phyloP scores from a whole-genome alignment of 345 rosid species.

The Passiflora organensis region DNA sequence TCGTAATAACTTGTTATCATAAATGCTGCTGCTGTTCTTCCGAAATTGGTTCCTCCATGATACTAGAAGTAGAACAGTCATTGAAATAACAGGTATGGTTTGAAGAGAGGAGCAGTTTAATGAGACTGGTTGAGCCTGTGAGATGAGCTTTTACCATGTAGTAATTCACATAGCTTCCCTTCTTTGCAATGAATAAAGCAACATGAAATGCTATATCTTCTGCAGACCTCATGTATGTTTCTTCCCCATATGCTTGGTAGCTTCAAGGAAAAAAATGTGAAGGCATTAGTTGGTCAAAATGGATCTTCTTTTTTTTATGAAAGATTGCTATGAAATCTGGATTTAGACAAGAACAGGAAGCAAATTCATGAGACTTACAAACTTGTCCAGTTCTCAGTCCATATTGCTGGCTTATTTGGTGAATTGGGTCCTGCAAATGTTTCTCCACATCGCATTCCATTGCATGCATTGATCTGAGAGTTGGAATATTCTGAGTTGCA shows the following conservation, averaged over 20 bases:
- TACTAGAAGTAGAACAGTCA: slow-evolving; percentile 40
- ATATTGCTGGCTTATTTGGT: slow-evolving; percentile 72
- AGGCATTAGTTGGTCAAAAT: slow-evolving; percentile 3
- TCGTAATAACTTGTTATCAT: slow-evolving; percentile 55
- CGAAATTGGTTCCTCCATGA: slow-evolving; percentile 86
- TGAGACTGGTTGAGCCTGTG: background rate
- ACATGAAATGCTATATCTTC: slow-evolving; percentile 80
- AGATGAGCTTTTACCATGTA: slow-evolving; percentile 57
- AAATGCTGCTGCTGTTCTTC: slow-evolving; percentile 55
- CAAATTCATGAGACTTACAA: slow-evolving; percentile 39
- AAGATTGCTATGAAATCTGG: too few species aligned
- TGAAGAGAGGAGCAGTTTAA: background rate
- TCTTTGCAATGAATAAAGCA: slow-evolving; percentile 67
- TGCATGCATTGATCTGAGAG: slow-evolving; percentile 69
- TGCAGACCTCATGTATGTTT: slow-evolving; percentile 44
- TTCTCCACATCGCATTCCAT: slow-evolving; percentile 73
- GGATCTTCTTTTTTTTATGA: background rate
- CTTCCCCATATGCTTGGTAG: slow-evolving; percentile 59
- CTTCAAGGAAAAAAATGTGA: slow-evolving; percentile 28
- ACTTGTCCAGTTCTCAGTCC: slow-evolving; percentile 93
- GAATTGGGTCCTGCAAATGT: slow-evolving; percentile 78
- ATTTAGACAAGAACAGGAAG: too few species aligned
- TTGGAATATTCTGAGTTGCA: background rate
- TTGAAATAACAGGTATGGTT: too few species aligned
- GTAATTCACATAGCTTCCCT: slow-evolving; percentile 74